These are phyloP conservation scores for Haberlea rhodopensis DNA, from an alignment of 257 asterid genomes.

Conservation along the genomic window DNA sequence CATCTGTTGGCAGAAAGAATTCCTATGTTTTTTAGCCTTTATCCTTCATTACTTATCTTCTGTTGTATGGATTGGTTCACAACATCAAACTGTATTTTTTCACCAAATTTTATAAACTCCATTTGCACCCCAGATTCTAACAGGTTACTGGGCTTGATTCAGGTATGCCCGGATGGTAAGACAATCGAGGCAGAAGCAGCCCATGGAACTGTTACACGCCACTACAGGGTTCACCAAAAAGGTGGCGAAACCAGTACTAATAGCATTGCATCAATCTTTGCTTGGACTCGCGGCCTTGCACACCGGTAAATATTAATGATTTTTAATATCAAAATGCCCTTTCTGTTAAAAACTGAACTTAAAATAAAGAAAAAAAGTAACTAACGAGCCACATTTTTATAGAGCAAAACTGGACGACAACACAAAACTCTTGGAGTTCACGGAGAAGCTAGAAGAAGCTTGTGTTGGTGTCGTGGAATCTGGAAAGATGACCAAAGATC, in stretches of 20 bases:
- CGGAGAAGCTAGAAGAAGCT: slow-evolving; percentile 91
- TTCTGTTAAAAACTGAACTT: too few relatives aligned
- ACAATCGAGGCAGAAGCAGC: slow-evolving; percentile 99
- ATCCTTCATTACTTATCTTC: background rate
- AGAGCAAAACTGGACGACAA: slow-evolving; percentile 95
- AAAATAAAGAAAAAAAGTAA: background rate
- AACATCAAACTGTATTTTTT: background rate
- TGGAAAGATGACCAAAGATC: slow-evolving; percentile 98
- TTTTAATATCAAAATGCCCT: too few relatives aligned
- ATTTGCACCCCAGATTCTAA: slow-evolving; percentile 21
- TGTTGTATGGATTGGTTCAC: background rate
- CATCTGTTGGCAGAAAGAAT: background rate
- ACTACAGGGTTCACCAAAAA: slow-evolving; percentile 93
- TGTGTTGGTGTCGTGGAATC: slow-evolving; percentile 87
- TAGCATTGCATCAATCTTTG: slow-evolving; percentile 98
- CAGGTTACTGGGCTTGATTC: slow-evolving; percentile 24
- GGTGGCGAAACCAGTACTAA: slow-evolving; percentile 99
- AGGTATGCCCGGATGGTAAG: slow-evolving; percentile 99
- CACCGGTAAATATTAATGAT: slow-evolving; percentile 56
- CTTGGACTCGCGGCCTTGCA: slow-evolving; percentile 99
- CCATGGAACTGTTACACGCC: slow-evolving; percentile 98
- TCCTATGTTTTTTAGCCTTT: background rate
- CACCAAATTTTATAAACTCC: background rate
- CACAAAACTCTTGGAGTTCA: slow-evolving; percentile 75
- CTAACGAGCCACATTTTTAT: slow-evolving; percentile 8